These are phyloP conservation scores for Zygoascus sp. DNA, from an alignment of 1,139 yeast species.

Conservation along the genomic window DNA sequence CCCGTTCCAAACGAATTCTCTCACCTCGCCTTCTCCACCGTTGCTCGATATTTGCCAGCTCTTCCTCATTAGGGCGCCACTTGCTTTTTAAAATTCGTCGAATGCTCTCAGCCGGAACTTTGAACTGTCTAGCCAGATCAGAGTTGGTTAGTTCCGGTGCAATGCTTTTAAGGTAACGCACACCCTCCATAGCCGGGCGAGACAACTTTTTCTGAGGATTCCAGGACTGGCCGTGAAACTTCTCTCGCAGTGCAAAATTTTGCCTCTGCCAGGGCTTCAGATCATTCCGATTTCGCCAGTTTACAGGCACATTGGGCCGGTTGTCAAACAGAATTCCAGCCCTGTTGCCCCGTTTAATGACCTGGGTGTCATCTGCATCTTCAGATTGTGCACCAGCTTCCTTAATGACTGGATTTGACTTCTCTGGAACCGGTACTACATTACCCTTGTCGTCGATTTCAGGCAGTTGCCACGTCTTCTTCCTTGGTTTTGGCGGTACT, in stretches of 20 bases:
- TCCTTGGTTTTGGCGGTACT: slow-evolving; percentile 3
- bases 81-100: slow-evolving; percentile 71
- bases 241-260: slow-evolving; percentile 54
- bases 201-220: slow-evolving; percentile 64
- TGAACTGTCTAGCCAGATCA: slow-evolving; percentile 61
- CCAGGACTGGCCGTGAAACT: slow-evolving; percentile 59
- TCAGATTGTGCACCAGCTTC: background rate
- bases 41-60: slow-evolving; percentile 38
- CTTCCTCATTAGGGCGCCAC: slow-evolving; percentile 68
- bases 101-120: slow-evolving; percentile 77
- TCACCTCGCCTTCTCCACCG: slow-evolving; percentile 51
- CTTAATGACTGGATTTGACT: background rate
- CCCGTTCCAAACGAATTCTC: slow-evolving; percentile 23
- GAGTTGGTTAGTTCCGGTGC: slow-evolving; percentile 56
- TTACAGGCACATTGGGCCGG: slow-evolving; percentile 36
- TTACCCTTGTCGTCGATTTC: slow-evolving; percentile 12
- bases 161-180: slow-evolving; percentile 50
- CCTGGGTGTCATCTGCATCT: no score
- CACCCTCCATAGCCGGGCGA: slow-evolving; percentile 64
- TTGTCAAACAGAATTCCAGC: slow-evolving; percentile 15
- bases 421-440: background rate
- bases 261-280: slow-evolving; percentile 66
- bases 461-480: slow-evolving; percentile 19
- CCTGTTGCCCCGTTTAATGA: slow-evolving; percentile 12
- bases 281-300: slow-evolving; percentile 40